These are phyloP conservation scores for Yamadazyma blattariae DNA, from an alignment of 1,139 yeast genomes.

Conservation along the genomic window DNA sequence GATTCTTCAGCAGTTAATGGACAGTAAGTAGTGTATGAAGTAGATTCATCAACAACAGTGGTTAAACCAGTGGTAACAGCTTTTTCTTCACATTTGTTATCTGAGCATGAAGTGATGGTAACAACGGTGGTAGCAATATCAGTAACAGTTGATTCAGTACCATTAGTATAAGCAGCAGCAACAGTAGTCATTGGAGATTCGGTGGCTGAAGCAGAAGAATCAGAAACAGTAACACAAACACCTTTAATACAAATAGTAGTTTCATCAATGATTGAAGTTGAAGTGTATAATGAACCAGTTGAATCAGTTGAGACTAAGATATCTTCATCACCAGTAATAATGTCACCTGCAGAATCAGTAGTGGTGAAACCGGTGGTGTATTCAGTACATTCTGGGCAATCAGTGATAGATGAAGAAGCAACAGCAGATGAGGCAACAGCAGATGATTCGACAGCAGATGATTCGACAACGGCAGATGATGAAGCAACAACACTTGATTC, in stretches of 20 bases:
- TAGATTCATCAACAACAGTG: slow-evolving; percentile 18
- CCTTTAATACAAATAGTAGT: too few species aligned
- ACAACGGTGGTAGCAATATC: slow-evolving; percentile 25
- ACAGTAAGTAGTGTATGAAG: slow-evolving; percentile 33
- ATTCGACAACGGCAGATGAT: slow-evolving; percentile 10
- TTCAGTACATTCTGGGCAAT: slow-evolving; percentile 5
- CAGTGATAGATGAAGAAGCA: slow-evolving; percentile 2
- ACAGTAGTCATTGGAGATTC: slow-evolving; percentile 7
- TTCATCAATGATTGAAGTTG: slow-evolving; percentile 11
- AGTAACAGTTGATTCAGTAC: slow-evolving; percentile 33
- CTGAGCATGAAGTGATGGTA: slow-evolving; percentile 49
- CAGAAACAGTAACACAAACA: not conserved
- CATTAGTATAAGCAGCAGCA: slow-evolving; percentile 25
- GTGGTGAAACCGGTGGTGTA: slow-evolving; percentile 6
- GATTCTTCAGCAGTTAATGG: slow-evolving; percentile 18
- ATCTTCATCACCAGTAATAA: slow-evolving; percentile 4
- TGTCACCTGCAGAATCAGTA: slow-evolving; percentile 3
- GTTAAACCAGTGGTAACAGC: slow-evolving; percentile 28
- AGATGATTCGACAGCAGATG: slow-evolving; percentile 20
- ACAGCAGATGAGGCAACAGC: slow-evolving; percentile 16
- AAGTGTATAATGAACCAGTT: slow-evolving; percentile 4
- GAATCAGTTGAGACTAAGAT: slow-evolving; percentile 6
- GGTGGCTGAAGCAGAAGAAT: slow-evolving; percentile 9
- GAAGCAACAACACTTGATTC: slow-evolving; percentile 6
- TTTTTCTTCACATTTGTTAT: slow-evolving; percentile 28